These are phyloP conservation scores for Leccinum subspadiceum DNA, from an alignment of 1,284 basidiomycete genomes.

Conservation along the genomic window DNA sequence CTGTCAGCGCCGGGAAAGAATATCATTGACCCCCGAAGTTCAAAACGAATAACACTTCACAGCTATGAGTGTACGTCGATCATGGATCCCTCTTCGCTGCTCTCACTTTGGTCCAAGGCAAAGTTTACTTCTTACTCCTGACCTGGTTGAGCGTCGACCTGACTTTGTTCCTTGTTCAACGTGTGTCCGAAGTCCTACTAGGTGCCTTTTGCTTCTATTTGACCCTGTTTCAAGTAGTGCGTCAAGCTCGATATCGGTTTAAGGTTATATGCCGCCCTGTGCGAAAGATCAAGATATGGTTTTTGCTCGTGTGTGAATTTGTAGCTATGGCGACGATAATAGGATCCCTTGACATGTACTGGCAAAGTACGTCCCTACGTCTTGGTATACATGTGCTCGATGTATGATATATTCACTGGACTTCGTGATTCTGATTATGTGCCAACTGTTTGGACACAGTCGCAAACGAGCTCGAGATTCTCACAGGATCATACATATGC, in stretches of 20 bases:
- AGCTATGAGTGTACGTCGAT: conserved; percentile 10
- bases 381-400: no score
- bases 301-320: no score
- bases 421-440: no score
- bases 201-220: background rate
- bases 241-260: background rate
- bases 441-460: no score
- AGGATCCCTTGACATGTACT: no score
- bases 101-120: conserved; percentile 9
- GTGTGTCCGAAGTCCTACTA: background rate
- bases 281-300: no score
- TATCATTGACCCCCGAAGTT: background rate
- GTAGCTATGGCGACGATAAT: no score
- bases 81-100: background rate
- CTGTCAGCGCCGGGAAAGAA: background rate
- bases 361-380: no score
- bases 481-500: no score
- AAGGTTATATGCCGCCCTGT: no score
- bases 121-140: conserved; percentile 1
- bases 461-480: no score
- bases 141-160: background rate
- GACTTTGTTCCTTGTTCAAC: background rate
- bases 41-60: background rate
- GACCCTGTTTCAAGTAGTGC: conserved; percentile 9
- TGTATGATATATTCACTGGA: no score